Conservation (phyloP, 1,139 yeast species). For the Candida labiduridarum region DNA sequence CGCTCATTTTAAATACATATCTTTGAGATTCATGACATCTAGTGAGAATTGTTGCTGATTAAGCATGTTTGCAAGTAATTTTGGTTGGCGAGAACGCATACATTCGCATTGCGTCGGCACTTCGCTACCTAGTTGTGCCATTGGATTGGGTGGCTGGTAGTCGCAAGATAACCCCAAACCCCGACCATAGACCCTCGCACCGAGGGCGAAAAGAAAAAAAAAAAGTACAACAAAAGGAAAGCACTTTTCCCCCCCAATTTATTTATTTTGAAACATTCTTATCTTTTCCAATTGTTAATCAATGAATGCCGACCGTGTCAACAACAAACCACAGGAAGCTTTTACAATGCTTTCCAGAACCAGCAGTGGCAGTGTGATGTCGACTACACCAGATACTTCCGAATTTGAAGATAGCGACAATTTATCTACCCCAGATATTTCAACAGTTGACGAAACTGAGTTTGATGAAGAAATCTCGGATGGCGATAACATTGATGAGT, state of each 20-base stretch:
- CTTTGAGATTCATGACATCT: no score
- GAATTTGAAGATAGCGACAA: slow-evolving; percentile 1
- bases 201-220: not conserved
- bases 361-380: slow-evolving; percentile 8
- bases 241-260: not conserved
- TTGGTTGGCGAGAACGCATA: no score
- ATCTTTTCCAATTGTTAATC: no score
- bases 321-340: not conserved
- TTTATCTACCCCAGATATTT: slow-evolving; percentile 7
- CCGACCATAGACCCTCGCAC: not conserved
- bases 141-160: not conserved
- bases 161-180: not conserved
- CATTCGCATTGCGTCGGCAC: not conserved
- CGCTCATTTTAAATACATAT: no score
- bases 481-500: not conserved
- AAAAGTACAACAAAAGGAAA: not conserved
- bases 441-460: slow-evolving; percentile 1
- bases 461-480: not conserved
- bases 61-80: no score
- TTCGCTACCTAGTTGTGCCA: not conserved
- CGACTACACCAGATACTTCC: slow-evolving; percentile 5
- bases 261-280: not conserved
- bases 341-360: slow-evolving; percentile 2
- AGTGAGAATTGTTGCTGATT: no score
- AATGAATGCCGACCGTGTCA: not conserved